Base-by-base conservation (phyloP, 1,284 basidiomycete species). In the Puccinia triticina region DNA sequence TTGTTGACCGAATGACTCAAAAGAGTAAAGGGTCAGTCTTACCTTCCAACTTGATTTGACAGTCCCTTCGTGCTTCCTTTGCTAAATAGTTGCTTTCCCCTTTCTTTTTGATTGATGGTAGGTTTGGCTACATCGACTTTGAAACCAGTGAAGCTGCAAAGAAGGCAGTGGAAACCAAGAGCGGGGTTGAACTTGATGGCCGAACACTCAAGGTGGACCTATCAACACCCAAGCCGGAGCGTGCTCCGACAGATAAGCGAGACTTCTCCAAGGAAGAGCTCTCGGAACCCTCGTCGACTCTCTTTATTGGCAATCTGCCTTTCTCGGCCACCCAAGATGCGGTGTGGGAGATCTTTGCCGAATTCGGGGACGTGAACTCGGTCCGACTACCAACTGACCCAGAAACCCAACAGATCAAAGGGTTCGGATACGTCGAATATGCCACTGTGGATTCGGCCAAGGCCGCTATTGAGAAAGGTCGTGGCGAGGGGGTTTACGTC, bases 371-470 rank as follows among this genome's bases (percentile, higher is more conserved):
- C 84, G 91, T 98, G 78, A 93, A 94, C 88, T 93, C 90, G 85
- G 94, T 99, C 73, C 91, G 96, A 84, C 89, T 99, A 80, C 95
- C 96, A 43, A 98, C 95, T 77, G 96, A 99, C 88, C 90, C 93
- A 83, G 97, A 99, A 82, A 91, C 93, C 7, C 95, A 94, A 71
- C 90, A 90, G 84, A 92, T 94, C 82, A 99, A 98, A 89, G 97
- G 97, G 86, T 99, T 96, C 88, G 97, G 92, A 69, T 99, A 99
- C 88, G 93, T 98, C 87, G 95, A 98, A 88, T 98, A 96, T 88
- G 91, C 91, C 84, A 91, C 93, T 84, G 87, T 94, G 75, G 93
- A 92, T 67, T 89, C 90, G 84, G 94, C 97, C 18, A 92, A 92
- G 88, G 92, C 92, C 87, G 97, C 96, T 5, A 90, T 92, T 84